Conservation (phyloP, 129 eudicot genomes). For the Oenanthe sinensis region DNA sequence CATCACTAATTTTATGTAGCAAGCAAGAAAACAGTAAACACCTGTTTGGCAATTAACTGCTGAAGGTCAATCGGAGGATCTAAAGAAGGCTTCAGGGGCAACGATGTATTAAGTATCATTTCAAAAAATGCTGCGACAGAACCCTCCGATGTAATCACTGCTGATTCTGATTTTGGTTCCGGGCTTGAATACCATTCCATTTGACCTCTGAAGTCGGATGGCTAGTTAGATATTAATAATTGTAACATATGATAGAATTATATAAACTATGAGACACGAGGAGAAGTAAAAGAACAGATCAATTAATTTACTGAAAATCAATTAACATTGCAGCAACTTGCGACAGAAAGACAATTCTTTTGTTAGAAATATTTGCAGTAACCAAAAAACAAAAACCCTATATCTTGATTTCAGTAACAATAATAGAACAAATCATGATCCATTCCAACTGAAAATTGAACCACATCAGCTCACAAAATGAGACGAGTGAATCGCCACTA, state of each 20-base stretch:
- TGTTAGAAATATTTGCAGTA: background rate
- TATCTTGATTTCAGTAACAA: no score
- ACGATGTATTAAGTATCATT: constrained; percentile 3
- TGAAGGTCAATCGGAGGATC: constrained; percentile 3
- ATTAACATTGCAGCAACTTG: background rate
- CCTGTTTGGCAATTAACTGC: constrained; percentile 14
- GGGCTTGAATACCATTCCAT: background rate
- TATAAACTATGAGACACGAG: background rate
- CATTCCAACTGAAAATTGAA: no score
- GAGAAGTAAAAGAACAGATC: background rate
- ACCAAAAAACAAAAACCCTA: no score
- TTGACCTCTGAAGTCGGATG: background rate
- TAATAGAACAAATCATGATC: no score
- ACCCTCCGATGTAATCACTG: constrained; percentile 14
- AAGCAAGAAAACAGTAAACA: background rate
- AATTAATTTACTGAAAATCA: background rate
- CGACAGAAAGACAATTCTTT: background rate
- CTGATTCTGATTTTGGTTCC: constrained; percentile 5
- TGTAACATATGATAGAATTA: background rate
- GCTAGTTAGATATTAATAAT: background rate
- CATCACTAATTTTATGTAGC: background rate
- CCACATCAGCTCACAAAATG: no score
- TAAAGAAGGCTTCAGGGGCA: background rate
- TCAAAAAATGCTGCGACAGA: constrained; percentile 17
- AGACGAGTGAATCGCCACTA: no score